Conservation (phyloP, 352 stramenopile species). For the Globisporangium emineosum region DNA sequence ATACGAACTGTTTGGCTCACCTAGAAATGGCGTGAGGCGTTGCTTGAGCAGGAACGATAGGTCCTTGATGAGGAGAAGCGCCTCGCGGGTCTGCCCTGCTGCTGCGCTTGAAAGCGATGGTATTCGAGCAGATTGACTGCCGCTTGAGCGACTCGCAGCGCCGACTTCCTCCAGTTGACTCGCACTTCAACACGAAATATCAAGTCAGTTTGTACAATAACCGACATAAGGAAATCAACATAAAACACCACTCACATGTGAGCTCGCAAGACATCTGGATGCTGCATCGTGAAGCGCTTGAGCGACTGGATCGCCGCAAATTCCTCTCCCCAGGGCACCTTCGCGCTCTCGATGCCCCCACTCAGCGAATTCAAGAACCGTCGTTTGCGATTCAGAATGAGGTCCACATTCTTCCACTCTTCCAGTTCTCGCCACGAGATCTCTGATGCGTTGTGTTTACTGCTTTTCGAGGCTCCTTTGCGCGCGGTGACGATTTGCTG, state of each 20-base stretch:
- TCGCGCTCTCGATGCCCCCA: constrained; percentile 36
- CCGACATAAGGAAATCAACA: too few species aligned
- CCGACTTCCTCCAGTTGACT: constrained; percentile 26
- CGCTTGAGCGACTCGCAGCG: constrained; percentile 5
- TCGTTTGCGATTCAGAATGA: constrained; percentile 52
- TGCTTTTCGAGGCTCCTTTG: neutral
- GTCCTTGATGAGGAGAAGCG: constrained; percentile 53
- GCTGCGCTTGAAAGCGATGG: constrained; percentile 9
- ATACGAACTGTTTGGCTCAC: constrained; percentile 18
- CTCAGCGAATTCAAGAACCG: constrained; percentile 35
- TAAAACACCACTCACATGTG: constrained; percentile 40
- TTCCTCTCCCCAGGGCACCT: constrained; percentile 56
- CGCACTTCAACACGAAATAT: constrained; percentile 11
- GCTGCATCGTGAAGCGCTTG: constrained; percentile 52
- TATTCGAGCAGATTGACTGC: constrained; percentile 9
- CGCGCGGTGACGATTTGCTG: neutral
- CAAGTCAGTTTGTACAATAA: neutral
- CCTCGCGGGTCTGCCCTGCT: constrained; percentile 23
- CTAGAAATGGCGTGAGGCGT: constrained; percentile 45
- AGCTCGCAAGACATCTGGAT: constrained; percentile 46
- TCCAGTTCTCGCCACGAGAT: constrained; percentile 42
- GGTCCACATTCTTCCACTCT: constrained; percentile 59
- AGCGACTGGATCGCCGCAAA: constrained; percentile 62
- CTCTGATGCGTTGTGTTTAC: neutral
- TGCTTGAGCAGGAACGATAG: constrained; percentile 51